Percentiles rank a stretch among this genome's conserved stretches.
Evolutionary conservation across 768 basidiomycete species (phyloP).

Genomic region (Amanita molliuscula): DNA sequence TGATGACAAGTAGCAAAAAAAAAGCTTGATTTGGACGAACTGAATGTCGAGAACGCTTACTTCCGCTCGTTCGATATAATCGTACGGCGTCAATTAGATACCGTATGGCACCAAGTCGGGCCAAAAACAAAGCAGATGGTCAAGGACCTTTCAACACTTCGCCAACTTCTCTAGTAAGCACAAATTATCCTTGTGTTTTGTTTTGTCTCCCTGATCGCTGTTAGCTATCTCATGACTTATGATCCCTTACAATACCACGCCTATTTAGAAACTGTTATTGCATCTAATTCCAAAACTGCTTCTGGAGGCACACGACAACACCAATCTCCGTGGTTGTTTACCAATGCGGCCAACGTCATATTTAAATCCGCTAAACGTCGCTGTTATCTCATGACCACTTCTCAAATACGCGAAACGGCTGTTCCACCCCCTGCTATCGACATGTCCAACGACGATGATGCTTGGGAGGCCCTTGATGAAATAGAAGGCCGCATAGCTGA

Average conservation of each 20-base stretch:
- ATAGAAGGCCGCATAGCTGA: constrained; percentile 27
- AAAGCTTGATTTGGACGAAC: constrained; percentile 88
- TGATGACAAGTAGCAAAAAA: neutral
- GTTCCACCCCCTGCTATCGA: constrained; percentile 21
- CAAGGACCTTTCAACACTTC: constrained; percentile 73
- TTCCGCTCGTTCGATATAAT: constrained; percentile 88
- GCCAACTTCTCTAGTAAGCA: constrained; percentile 70
- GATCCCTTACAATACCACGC: constrained; percentile 86
- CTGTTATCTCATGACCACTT: constrained; percentile 51
- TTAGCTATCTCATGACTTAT: constrained; percentile 79
- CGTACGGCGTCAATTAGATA: constrained; percentile 81
- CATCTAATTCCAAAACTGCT: constrained; percentile 35
- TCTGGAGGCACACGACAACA: constrained; percentile 51
- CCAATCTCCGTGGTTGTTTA: constrained; percentile 84
- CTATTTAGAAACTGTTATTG: constrained; percentile 82
- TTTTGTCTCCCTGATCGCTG: neutral
- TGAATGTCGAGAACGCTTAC: constrained; percentile 88
- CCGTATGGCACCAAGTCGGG: constrained; percentile 96
- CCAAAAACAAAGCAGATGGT: constrained; percentile 89
- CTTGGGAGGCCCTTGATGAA: constrained; percentile 65
- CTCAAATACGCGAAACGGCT: constrained; percentile 14
- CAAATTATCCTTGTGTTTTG: neutral
- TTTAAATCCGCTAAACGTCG: constrained; percentile 71
- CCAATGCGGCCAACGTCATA: constrained; percentile 82
- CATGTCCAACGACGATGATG: constrained; percentile 56